Evolutionary conservation across 2,329 filamentous ascomycete genomes (phyloP).

Genomic region (Sporothrix dimorphospora): DNA sequence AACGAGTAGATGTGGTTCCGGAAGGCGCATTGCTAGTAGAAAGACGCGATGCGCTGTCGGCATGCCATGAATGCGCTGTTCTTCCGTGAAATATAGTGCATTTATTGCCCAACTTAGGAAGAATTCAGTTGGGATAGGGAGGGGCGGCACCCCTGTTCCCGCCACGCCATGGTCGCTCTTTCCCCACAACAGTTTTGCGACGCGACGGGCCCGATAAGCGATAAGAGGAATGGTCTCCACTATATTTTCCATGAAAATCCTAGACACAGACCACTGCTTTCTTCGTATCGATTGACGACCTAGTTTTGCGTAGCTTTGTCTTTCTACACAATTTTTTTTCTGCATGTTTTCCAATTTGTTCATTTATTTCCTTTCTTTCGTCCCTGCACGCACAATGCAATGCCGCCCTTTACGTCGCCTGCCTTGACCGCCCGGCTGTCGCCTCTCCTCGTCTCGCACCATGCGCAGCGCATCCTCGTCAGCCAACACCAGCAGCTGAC

Average conservation of each 20-base stretch:
- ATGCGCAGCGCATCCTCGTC: not conserved
- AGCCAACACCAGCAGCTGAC: not conserved
- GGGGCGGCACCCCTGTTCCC: not conserved
- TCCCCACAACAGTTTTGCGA: constrained; percentile 18
- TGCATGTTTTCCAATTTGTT: not conserved
- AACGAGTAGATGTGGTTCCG: not conserved
- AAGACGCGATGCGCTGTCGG: constrained; percentile 18
- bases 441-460: not conserved
- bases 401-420: constrained; percentile 26
- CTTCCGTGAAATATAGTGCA: not conserved
- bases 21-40: not conserved
- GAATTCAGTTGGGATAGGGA: not conserved
- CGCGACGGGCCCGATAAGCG: constrained; percentile 25
- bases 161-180: not conserved
- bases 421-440: constrained; percentile 18
- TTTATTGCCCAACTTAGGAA: not conserved
- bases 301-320: not conserved
- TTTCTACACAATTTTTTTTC: not conserved
- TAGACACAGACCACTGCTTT: constrained; percentile 3
- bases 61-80: not conserved
- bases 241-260: constrained; percentile 21
- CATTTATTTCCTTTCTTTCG: not conserved
- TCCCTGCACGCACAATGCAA: not conserved
- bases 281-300: not conserved
- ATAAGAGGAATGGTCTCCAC: constrained; percentile 23